These are phyloP conservation scores for Scheffersomyces stipitis DNA, from an alignment of 805 yeast species.

Conservation along the genomic window DNA sequence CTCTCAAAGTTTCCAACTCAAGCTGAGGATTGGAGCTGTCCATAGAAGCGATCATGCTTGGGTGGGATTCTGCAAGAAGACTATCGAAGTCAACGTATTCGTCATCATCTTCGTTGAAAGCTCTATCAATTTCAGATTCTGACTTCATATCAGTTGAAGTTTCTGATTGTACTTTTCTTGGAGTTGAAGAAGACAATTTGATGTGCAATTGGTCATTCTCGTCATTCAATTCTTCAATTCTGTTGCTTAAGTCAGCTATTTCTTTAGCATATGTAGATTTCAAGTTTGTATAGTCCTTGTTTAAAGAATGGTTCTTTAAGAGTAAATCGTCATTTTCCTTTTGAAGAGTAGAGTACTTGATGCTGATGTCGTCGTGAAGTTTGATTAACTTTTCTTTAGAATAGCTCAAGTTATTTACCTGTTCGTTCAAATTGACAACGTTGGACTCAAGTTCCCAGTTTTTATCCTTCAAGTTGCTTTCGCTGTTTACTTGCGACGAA, in stretches of 20 bases:
- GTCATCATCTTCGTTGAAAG: constrained; percentile 26
- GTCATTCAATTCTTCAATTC: constrained; percentile 62
- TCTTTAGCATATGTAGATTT: constrained; percentile 41
- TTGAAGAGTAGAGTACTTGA: constrained; percentile 28
- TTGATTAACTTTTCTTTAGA: constrained; percentile 40
- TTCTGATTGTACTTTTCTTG: not conserved
- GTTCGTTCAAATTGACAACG: constrained; percentile 45
- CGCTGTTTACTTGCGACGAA: constrained; percentile 37
- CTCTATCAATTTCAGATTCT: not conserved
- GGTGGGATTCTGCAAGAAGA: constrained; percentile 28
- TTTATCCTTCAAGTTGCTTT: constrained; percentile 53
- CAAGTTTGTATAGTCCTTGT: constrained; percentile 35
- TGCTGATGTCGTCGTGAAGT: constrained; percentile 31
- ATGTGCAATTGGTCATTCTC: constrained; percentile 62
- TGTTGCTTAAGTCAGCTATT: constrained; percentile 46
- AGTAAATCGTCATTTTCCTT: constrained; percentile 51
- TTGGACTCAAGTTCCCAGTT: constrained; percentile 67
- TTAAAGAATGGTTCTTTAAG: constrained; percentile 39
- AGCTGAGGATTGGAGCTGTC: constrained; percentile 47
- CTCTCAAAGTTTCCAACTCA: constrained; percentile 64
- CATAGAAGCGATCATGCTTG: constrained; percentile 19
- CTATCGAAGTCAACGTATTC: constrained; percentile 31
- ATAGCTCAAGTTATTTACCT: constrained; percentile 36
- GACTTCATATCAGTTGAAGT: not conserved
- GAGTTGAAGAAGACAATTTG: constrained; percentile 26